Conservation (phyloP, 2,329 filamentous ascomycete species). For the Botryotinia calthae region DNA sequence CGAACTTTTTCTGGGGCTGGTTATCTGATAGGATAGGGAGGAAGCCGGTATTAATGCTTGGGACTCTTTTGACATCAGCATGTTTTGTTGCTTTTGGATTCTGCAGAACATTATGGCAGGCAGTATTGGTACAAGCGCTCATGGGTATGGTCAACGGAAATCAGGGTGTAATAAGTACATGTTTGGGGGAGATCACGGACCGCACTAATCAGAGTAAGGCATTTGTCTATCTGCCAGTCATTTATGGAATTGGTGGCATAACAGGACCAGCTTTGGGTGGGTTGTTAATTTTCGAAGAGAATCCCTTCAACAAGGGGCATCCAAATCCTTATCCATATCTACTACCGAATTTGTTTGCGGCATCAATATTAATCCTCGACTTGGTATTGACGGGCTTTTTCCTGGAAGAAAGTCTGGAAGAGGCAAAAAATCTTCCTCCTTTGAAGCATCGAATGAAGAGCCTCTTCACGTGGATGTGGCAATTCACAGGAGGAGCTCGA, state of each 20-base stretch:
- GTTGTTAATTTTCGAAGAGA: constrained; percentile 62
- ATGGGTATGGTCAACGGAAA: constrained; percentile 97
- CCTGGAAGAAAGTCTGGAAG: constrained; percentile 81
- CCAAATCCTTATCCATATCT: constrained; percentile 74
- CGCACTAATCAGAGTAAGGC: constrained; percentile 89
- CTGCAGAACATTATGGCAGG: constrained; percentile 77
- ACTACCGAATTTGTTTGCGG: constrained; percentile 76
- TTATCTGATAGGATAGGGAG: constrained; percentile 75
- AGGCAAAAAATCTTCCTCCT: constrained; percentile 58
- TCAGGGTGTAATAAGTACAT: constrained; percentile 89
- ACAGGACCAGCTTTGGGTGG: constrained; percentile 91
- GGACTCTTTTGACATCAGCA: constrained; percentile 75
- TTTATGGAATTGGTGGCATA: constrained; percentile 94
- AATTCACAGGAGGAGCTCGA: constrained; percentile 57
- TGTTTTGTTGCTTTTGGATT: constrained; percentile 89
- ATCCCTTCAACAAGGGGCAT: constrained; percentile 50
- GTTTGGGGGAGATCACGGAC: constrained; percentile 91
- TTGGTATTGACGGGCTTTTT: constrained; percentile 74
- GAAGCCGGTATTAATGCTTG: constrained; percentile 78
- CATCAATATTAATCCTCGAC: constrained; percentile 67
- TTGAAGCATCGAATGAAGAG: constrained; percentile 56
- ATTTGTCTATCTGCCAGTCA: constrained; percentile 90
- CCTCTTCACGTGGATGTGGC: constrained; percentile 67
- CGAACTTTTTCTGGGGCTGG: constrained; percentile 90
- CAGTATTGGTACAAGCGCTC: constrained; percentile 77